Conservation (phyloP, 1,284 basidiomycete species). For the Ceratobasidium papillatum region DNA sequence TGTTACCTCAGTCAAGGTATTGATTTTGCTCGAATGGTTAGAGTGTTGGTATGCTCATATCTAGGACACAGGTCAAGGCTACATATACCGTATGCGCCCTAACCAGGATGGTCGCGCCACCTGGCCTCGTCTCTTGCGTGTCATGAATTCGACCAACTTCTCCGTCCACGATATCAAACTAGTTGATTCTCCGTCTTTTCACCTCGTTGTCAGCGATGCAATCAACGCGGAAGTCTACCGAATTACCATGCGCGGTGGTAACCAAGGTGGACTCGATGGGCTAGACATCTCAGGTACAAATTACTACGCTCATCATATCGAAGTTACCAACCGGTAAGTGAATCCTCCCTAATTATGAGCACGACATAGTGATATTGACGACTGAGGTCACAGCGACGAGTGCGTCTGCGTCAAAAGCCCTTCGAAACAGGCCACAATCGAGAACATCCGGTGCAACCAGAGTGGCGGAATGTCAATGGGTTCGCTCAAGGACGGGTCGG, state of each 20-base stretch:
- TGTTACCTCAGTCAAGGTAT: conserved; percentile 45
- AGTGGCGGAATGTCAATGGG: conserved; percentile 54
- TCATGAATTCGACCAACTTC: conserved; percentile 51
- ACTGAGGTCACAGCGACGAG: conserved; percentile 49
- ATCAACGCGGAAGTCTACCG: conserved; percentile 54
- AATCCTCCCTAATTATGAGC: not conserved
- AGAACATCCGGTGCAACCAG: conserved; percentile 56
- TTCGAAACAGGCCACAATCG: conserved; percentile 52
- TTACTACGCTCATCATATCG: conserved; percentile 54
- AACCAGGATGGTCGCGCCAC: conserved; percentile 20
- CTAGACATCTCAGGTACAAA: conserved; percentile 54
- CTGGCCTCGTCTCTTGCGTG: conserved; percentile 52
- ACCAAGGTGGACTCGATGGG: conserved; percentile 54
- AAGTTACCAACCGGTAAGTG: conserved; percentile 52
- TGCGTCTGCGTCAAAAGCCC: conserved; percentile 54
- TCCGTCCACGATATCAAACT: conserved; percentile 55
- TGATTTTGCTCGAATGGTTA: not conserved
- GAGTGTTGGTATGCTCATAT: not conserved
- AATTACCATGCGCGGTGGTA: conserved; percentile 53
- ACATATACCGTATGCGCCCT: conserved; percentile 29
- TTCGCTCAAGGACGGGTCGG: conserved; percentile 51
- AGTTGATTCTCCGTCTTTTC: conserved; percentile 56
- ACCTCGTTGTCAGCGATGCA: conserved; percentile 52
- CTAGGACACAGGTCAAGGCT: conserved; percentile 18
- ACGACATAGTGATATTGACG: not conserved